Evolutionary conservation across 768 basidiomycete species (phyloP), one percentile per base, ranked within the genome.

Genomic region (Termitomyces sp.): DNA sequence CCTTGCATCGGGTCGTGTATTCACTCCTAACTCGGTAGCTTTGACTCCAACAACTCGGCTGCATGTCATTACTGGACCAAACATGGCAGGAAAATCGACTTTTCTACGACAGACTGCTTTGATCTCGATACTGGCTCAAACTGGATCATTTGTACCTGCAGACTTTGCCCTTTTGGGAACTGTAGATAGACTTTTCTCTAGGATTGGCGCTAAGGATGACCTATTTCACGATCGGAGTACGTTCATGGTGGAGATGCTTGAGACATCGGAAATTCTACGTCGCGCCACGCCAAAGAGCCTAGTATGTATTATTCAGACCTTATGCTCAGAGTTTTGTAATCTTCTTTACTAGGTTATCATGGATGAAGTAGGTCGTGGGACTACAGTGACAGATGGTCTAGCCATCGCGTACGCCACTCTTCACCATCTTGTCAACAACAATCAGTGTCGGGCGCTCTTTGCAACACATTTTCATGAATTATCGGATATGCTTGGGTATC

Each of bases 391-490:
- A 59, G 95, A 97, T 65, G 96, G 96, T 10, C 71, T 98, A 14
- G 93, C 96, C 0, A 92, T 98, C 51, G 95, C 97, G 18, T 98
- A 93, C 66, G 91, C 92, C 6, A 86, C 92, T 3, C 78, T 95
- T 34, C 87, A 95, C 64, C 87, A 98, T 69, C 79, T 98, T 20
- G 72, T 85, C 39, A 73, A 81, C 36, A 79, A 81, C 31, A 92
- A 91, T 64, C 73, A 76, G 52, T 92, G 90, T 67, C 84, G 94
- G 18, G 80, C 92, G n/a, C 75, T 99, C 31, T 99, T 98, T 67
- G 96, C 96, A 7, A 99, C 96, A n/a, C 96, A 99, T 72, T 98
- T 97, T 67, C 95, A 98, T 69, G 94, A 98, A 67, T 73, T 98
- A 22, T 86, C 90, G 1, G 85, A 90, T 59, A 85, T 98, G 81